phyloP scores from a whole-genome alignment of 257 asterid species.

The Vinca minor region DNA sequence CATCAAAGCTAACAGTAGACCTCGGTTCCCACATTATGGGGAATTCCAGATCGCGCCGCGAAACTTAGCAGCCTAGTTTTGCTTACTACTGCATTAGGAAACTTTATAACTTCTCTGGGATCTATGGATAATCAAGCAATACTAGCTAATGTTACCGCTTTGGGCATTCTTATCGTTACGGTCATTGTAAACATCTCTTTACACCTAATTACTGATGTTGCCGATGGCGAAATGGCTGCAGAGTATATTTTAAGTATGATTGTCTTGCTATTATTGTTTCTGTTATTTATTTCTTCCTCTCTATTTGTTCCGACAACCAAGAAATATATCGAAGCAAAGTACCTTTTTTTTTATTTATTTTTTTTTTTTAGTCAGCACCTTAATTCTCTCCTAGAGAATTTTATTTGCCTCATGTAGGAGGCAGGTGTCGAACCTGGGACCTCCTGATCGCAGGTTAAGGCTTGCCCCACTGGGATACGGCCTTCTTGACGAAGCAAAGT shows the following conservation, averaged over 20 bases:
- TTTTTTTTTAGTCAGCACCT: too few relatives aligned
- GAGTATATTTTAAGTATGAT: slow-evolving; percentile 12
- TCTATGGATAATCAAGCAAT: slow-evolving; percentile 7
- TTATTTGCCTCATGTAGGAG: too few relatives aligned
- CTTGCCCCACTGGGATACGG: too few relatives aligned
- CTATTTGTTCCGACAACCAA: slow-evolving; percentile 12
- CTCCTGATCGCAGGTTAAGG: too few relatives aligned
- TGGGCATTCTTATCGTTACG: slow-evolving; percentile 19
- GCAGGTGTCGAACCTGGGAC: too few relatives aligned
- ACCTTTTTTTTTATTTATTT: too few relatives aligned
- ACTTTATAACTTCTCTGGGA: slow-evolving; percentile 18
- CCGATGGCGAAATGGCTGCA: not conserved
- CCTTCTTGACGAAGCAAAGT: too few relatives aligned
- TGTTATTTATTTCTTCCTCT: not conserved
- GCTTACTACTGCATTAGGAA: slow-evolving; percentile 19
- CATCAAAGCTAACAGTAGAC: slow-evolving; percentile 19
- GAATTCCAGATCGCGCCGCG: slow-evolving; percentile 21
- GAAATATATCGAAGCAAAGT: slow-evolving; percentile 3
- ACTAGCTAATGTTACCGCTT: slow-evolving; percentile 11
- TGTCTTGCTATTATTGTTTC: slow-evolving; percentile 13
- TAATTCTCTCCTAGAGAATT: too few relatives aligned
- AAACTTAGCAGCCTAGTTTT: slow-evolving; percentile 18
- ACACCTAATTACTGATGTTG: not conserved
- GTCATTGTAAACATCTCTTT: not conserved
- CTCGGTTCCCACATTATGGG: slow-evolving; percentile 5